Evolutionary conservation across 192 early-diverging fungal species (phyloP).

Genomic region (Allomyces macrogynus): DNA sequence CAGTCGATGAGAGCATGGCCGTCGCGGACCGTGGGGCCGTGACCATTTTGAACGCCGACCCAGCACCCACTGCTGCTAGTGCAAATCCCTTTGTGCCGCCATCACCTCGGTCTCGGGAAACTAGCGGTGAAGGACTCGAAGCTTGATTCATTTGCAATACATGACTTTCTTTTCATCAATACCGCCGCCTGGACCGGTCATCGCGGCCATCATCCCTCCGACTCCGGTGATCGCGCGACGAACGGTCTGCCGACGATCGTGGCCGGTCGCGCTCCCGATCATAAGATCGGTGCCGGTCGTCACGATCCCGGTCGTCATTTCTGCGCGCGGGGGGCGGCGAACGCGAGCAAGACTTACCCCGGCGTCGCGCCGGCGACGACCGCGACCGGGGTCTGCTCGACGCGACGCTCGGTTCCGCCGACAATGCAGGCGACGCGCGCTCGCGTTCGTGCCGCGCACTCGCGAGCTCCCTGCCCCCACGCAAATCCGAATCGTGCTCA

Average conservation of each 20-base stretch:
- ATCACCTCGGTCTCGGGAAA: too few species aligned
- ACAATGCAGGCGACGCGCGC: neutral
- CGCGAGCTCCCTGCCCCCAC: neutral
- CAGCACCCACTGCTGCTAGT: too few species aligned
- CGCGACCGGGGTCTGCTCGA: neutral
- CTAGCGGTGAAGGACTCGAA: too few species aligned
- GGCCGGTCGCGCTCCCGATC: neutral
- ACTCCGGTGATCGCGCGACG: too few species aligned
- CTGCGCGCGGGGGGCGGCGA: neutral
- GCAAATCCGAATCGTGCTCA: neutral
- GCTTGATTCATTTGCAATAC: too few species aligned
- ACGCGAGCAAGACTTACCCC: neutral
- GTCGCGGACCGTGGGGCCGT: too few species aligned
- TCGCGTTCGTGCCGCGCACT: neutral
- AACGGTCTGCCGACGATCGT: neutral
- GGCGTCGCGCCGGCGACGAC: neutral
- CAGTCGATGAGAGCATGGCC: too few species aligned
- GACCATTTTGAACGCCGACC: too few species aligned
- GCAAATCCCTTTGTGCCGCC: too few species aligned
- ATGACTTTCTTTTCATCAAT: too few species aligned
- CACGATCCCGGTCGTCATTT: neutral
- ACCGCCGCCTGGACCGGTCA: too few species aligned
- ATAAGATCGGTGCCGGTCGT: neutral
- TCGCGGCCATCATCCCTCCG: too few species aligned
- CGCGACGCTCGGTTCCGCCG: neutral